Percentiles rank a stretch among this genome's conserved stretches.
Evolutionary conservation across 2,329 filamentous ascomycete species (phyloP).

Genomic region (Cercospora sp.): DNA sequence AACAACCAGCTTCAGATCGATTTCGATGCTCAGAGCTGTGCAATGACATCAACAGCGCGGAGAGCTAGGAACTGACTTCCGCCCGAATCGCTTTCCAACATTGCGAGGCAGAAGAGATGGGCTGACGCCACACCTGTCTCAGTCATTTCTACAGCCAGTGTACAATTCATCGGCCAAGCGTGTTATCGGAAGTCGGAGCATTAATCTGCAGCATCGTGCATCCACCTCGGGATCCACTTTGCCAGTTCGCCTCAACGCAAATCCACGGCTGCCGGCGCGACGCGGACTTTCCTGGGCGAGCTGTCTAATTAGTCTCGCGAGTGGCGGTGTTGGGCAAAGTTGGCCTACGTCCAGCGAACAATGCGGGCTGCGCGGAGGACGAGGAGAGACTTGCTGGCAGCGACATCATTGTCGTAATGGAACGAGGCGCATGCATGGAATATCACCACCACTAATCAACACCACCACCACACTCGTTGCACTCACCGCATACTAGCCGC

Average conservation of each 20-base stretch:
- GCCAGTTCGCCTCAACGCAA: not conserved
- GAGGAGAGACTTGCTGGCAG: not conserved
- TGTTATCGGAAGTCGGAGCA: not conserved
- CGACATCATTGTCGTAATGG: slow-evolving; percentile 7
- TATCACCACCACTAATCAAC: not conserved
- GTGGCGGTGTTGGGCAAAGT: not conserved
- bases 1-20: not conserved
- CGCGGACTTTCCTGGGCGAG: not conserved
- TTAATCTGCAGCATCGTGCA: not conserved
- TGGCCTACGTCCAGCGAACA: not conserved
- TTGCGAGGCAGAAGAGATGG: not conserved
- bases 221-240: not conserved
- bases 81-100: not conserved
- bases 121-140: not conserved
- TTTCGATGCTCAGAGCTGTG: not conserved
- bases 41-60: not conserved
- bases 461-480: slow-evolving; percentile 7
- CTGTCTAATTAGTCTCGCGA: not conserved
- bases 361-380: not conserved
- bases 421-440: slow-evolving; percentile 6
- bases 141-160: not conserved
- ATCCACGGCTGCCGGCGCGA: not conserved
- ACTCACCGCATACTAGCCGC: not conserved
- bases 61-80: not conserved
- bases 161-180: not conserved